Conservation (phyloP, 805 yeast species). For the Maudiozyma barnettii region DNA sequence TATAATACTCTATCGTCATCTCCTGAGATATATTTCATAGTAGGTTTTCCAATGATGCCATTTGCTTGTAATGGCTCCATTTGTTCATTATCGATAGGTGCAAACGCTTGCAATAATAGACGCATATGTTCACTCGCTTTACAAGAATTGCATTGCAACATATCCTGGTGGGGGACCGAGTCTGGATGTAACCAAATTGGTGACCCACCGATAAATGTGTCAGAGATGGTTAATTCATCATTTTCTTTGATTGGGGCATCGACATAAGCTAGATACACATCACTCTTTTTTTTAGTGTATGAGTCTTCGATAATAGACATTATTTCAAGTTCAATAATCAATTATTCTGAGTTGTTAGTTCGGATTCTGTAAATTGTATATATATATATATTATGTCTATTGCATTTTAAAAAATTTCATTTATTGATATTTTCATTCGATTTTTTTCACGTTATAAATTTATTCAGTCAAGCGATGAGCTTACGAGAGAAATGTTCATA, state of each 20-base stretch:
- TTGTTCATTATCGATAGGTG: constrained; percentile 50
- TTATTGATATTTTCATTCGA: not conserved
- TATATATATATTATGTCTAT: no score
- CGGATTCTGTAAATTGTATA: no score
- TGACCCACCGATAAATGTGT: constrained; percentile 74
- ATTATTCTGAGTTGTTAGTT: no score
- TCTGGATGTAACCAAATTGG: constrained; percentile 61
- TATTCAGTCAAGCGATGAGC: not conserved
- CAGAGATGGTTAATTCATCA: constrained; percentile 43
- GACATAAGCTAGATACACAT: constrained; percentile 52
- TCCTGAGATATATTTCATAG: constrained; percentile 30
- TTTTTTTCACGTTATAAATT: not conserved
- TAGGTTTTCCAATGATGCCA: constrained; percentile 7
- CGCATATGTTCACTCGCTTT: constrained; percentile 40
- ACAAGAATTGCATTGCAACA: constrained; percentile 61
- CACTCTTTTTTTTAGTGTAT: constrained; percentile 18
- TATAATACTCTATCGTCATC: constrained; percentile 76
- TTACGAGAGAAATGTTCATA: not conserved
- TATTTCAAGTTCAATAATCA: no score
- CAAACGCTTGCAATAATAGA: constrained; percentile 66
- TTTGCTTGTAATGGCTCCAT: constrained; percentile 14
- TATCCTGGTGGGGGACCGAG: constrained; percentile 45
- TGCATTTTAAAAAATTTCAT: not conserved
- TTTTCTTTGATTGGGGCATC: constrained; percentile 46
- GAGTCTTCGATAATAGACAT: constrained; percentile 20